phyloP scores from a whole-genome alignment of 2,329 filamentous ascomycete genomes.

The Pestalotiopsis fici region DNA sequence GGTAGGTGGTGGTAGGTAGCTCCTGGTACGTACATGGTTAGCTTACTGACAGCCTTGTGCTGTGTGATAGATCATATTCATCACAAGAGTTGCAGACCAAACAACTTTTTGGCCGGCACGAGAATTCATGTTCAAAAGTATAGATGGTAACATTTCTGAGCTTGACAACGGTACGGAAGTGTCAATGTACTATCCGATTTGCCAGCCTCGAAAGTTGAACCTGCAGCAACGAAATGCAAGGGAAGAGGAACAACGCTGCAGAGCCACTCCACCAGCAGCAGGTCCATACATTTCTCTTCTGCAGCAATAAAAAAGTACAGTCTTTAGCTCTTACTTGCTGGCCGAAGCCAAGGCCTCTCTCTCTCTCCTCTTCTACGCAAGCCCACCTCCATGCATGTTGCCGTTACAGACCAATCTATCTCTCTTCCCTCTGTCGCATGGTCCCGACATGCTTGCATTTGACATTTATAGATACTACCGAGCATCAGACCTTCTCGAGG shows the following conservation, averaged over 20 bases:
- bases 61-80: constrained; percentile 11
- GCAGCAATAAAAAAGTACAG: background rate
- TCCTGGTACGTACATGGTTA: background rate
- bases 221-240: background rate
- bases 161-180: background rate
- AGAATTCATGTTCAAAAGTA: too few species aligned
- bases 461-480: background rate
- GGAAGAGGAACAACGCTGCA: background rate
- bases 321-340: background rate
- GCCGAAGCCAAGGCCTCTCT: background rate
- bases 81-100: background rate
- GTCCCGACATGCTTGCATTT: background rate
- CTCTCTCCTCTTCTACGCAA: background rate
- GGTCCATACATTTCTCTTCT: background rate
- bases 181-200: constrained; percentile 4
- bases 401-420: background rate
- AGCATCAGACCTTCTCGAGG: too few species aligned
- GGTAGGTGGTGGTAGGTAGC: too few species aligned
- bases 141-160: background rate
- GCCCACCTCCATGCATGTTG: background rate
- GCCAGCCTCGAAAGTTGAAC: background rate
- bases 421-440: background rate
- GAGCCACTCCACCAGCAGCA: background rate
- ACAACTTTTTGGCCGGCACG: too few species aligned
- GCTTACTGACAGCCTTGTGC: constrained; percentile 9